Percentiles rank a stretch among this genome's conserved stretches.
These are phyloP conservation scores for Penicillium sp. DNA, from an alignment of 2,329 filamentous ascomycete species.

Conservation along the genomic window DNA sequence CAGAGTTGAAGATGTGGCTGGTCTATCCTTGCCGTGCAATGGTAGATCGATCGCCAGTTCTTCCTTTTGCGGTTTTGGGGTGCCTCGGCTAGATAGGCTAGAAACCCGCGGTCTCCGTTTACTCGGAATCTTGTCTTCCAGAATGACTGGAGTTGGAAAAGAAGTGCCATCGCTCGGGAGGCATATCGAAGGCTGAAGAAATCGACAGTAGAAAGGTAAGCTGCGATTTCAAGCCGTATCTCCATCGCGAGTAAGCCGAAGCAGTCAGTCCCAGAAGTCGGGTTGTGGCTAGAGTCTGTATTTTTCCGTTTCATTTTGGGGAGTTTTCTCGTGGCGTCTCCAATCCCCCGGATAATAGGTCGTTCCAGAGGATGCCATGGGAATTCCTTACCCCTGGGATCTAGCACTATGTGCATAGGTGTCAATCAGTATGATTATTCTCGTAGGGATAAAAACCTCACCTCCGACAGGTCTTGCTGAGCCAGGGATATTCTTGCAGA, in stretches of 20 bases:
- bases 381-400: too few relatives aligned
- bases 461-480: neutral
- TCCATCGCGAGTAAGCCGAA: slow-evolving; percentile 5
- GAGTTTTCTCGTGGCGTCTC: neutral
- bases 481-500: slow-evolving; percentile 6
- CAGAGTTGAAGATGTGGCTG: neutral
- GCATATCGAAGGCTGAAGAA: slow-evolving; percentile 1
- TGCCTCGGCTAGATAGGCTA: neutral
- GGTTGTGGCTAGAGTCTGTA: neutral
- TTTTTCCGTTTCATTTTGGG: neutral
- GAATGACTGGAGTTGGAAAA: slow-evolving; percentile 2
- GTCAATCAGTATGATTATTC: neutral
- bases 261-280: neutral
- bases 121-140: slow-evolving; percentile 5
- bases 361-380: neutral
- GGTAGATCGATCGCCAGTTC: slow-evolving; percentile 5
- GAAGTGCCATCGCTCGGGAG: slow-evolving; percentile 5
- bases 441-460: neutral
- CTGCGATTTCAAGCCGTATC: slow-evolving; percentile 1
- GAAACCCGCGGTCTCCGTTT: slow-evolving; percentile 1
- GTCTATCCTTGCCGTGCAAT: neutral
- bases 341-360: slow-evolving; percentile 1
- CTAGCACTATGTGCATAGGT: neutral
- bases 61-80: neutral
- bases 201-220: slow-evolving; percentile 1